Base-by-base conservation (phyloP, 176 grass and related monocot species). In the Oryza officinalis region DNA sequence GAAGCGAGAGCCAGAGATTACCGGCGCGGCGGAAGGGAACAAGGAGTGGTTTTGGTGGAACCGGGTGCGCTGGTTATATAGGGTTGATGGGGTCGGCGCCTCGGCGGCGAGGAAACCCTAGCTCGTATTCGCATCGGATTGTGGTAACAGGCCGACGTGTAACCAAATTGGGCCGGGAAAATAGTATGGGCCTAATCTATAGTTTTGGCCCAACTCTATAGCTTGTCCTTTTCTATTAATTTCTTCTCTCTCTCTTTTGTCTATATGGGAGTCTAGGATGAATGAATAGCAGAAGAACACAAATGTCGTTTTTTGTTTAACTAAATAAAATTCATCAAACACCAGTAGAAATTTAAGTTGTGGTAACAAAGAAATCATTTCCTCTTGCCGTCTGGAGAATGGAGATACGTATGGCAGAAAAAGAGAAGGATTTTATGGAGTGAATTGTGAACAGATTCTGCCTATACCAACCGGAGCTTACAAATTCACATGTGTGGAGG, bases 41-140 rank as follows among this genome's bases (percentile, higher is more conserved):
- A 10, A 4, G 3, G 0, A 15, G 6, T 1, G 0, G 4, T 14
- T 10, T 4, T 1, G 2, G 49, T 20, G 0, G 1, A 4, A 20
- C 4, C 0, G 13, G 69, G 22, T 12, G 14, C 17, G 40, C 6
- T 0, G 3, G 0, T 87, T 90, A 82, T 93, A 90, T 65, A 76
- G 22, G 13, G 5, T 9, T 10, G 6, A n/a, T 13, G 11, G 10
- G 11, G 57, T 4, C 26, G 13, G 3, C 33, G 31, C 3, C 18
- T 4, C 26, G 13, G 3, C 33, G 31, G 5, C 18, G 63, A 18
- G 1, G 49, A 83, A 93, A 83, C 88, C 83, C 86, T 94, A 91
- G 49, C 15, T 35, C 6, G 28, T 27, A 47, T 20, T 35, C 2
- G 23, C 32, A 47, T 20, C 28, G 60, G 67, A 26, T 65, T 37